A percentile compares a stretch with the other conserved stretches of the same genome.
These are phyloP conservation scores for Ceratobasidium theobromae DNA, from an alignment of 1,284 basidiomycete species.

Conservation along the genomic window DNA sequence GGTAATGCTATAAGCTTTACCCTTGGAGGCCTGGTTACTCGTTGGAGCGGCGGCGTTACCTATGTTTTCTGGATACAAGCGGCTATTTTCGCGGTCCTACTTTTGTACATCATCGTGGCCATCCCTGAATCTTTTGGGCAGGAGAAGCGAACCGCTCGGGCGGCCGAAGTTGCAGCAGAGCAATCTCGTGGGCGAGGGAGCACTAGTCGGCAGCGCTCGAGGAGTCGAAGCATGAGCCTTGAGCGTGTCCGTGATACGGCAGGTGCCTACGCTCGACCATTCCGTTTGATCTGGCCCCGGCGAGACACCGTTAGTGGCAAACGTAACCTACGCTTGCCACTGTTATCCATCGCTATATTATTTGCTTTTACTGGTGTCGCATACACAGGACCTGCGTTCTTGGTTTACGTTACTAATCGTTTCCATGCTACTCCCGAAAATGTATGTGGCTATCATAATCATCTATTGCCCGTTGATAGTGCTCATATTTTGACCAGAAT, in stretches of 20 bases:
- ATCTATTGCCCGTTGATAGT: background rate
- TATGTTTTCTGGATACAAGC: conserved; percentile 15
- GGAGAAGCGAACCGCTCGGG: conserved; percentile 13
- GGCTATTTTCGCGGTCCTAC: background rate
- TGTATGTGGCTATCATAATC: background rate
- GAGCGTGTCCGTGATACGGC: conserved; percentile 9
- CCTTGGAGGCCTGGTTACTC: conserved; percentile 11
- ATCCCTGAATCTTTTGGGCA: conserved; percentile 15
- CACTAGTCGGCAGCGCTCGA: background rate
- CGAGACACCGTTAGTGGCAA: conserved; percentile 9
- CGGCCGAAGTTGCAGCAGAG: conserved; percentile 7
- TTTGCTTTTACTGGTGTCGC: background rate
- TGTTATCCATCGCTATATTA: background rate
- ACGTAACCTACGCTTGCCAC: conserved; percentile 4
- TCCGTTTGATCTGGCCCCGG: conserved; percentile 14
- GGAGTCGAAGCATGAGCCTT: conserved; percentile 5
- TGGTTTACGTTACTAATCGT: conserved; percentile 5
- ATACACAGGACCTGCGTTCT: background rate
- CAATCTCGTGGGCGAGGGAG: background rate
- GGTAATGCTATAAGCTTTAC: conserved; percentile 13
- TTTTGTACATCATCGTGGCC: background rate
- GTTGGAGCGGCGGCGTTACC: background rate
- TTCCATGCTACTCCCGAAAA: conserved; percentile 17
- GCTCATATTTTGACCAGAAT: background rate
- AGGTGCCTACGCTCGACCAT: conserved; percentile 6